Conservation (phyloP, 306 rosid species). For the Cucurbita maxima region DNA sequence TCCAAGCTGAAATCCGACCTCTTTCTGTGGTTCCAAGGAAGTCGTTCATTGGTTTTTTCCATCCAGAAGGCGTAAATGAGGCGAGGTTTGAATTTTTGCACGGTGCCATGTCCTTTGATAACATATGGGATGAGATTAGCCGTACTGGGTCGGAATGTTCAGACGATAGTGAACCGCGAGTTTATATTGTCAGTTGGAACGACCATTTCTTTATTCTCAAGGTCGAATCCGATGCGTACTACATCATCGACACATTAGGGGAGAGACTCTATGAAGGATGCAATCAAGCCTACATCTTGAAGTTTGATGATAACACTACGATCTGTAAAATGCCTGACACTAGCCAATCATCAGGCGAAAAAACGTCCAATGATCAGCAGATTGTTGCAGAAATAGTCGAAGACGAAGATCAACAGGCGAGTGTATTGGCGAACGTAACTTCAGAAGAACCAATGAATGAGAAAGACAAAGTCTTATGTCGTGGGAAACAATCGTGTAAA, state of each 20-base stretch:
- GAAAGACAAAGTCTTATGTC: conserved; percentile 52
- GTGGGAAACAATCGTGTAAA: conserved; percentile 89
- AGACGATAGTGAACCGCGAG: conserved; percentile 36
- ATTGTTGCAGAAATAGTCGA: conserved; percentile 29
- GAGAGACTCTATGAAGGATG: conserved; percentile 98
- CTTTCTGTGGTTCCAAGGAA: conserved; percentile 62
- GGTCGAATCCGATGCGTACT: conserved; percentile 78
- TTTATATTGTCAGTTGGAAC: conserved; percentile 89
- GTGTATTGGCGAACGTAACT: conserved; percentile 6
- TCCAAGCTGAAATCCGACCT: conserved; percentile 85
- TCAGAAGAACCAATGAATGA: conserved; percentile 29
- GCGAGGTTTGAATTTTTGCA: conserved; percentile 77
- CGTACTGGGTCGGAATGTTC: conserved; percentile 34
- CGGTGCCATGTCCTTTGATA: conserved; percentile 93
- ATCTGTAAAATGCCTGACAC: conserved; percentile 41
- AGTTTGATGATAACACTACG: conserved; percentile 48
- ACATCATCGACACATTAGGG: conserved; percentile 82
- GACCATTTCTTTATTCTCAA: conserved; percentile 97
- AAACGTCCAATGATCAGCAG: conserved; percentile 26
- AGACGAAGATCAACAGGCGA: conserved; percentile 27
- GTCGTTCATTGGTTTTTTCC: conserved; percentile 86
- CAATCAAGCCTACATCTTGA: conserved; percentile 77
- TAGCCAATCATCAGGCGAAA: conserved; percentile 39
- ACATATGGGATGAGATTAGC: conserved; percentile 96
- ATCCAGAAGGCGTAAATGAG: conserved; percentile 90